A percentile compares a stretch with the other conserved stretches of the same genome.
These are phyloP conservation scores for Helenozyma rhizophorensis DNA, from an alignment of 805 yeast species.

Conservation along the genomic window DNA sequence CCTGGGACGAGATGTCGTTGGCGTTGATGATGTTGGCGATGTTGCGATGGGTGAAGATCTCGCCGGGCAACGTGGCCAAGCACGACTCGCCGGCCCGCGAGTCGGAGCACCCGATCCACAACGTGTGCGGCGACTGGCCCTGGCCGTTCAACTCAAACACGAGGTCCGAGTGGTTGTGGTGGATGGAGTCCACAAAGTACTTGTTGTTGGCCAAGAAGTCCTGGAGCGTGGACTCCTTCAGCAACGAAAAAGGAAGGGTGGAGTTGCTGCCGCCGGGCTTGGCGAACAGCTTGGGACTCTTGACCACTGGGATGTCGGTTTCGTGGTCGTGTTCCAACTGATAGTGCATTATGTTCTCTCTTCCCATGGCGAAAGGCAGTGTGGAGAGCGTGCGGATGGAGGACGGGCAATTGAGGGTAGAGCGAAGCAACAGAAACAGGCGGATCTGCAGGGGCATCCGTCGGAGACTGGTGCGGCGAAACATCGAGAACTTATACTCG, in stretches of 20 bases:
- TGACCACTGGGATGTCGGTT: conserved; percentile 23
- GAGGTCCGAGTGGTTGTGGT: conserved; percentile 17
- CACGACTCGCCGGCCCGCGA: conserved; percentile 18
- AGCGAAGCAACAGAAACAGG: no score
- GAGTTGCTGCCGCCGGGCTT: conserved; percentile 13
- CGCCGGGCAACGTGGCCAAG: conserved; percentile 18
- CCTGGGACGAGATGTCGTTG: conserved; percentile 17
- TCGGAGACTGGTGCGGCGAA: no score
- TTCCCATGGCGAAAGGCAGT: conserved; percentile 26
- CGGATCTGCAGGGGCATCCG: no score
- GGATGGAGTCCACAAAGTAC: conserved; percentile 16
- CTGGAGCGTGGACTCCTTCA: conserved; percentile 25
- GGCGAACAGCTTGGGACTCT: conserved; percentile 4
- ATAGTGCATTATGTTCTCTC: conserved; percentile 37
- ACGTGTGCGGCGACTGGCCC: conserved; percentile 19
- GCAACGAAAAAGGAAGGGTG: conserved; percentile 44
- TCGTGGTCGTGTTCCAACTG: conserved; percentile 38
- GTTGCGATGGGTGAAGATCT: conserved; percentile 18
- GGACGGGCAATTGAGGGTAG: background rate
- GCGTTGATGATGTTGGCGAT: conserved; percentile 19
- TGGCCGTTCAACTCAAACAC: conserved; percentile 16
- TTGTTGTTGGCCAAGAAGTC: conserved; percentile 18
- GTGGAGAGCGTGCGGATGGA: background rate
- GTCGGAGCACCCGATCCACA: conserved; percentile 20
- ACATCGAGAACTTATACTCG: no score